These are phyloP conservation scores for Torulaspora indica DNA, from an alignment of 805 yeast genomes.

Conservation along the genomic window DNA sequence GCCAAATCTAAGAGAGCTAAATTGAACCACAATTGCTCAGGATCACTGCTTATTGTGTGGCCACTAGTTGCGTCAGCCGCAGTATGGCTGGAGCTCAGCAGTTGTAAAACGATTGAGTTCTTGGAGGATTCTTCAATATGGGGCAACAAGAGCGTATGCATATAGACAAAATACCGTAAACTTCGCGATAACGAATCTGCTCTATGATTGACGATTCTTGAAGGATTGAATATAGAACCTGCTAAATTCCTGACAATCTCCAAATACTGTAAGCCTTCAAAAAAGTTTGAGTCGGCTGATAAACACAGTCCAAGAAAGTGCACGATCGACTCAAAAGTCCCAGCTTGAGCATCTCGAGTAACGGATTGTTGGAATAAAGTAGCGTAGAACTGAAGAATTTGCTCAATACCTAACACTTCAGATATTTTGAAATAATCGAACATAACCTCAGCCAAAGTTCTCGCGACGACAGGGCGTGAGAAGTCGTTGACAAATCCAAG, in stretches of 20 bases:
- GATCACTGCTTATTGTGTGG: conserved; percentile 7
- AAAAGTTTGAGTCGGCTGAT: conserved; percentile 26
- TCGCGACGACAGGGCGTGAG: conserved; percentile 32
- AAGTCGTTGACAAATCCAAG: conserved; percentile 31
- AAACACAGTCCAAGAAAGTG: conserved; percentile 35
- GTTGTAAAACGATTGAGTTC: conserved; percentile 29
- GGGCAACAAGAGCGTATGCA: conserved; percentile 25
- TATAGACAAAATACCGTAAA: conserved; percentile 22
- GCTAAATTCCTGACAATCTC: conserved; percentile 25
- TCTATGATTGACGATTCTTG: conserved; percentile 17
- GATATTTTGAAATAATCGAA: conserved; percentile 25
- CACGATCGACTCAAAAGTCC: conserved; percentile 37
- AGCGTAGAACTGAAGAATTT: conserved; percentile 23
- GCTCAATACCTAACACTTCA: conserved; percentile 19
- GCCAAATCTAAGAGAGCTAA: conserved; percentile 25
- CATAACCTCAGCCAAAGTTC: conserved; percentile 36
- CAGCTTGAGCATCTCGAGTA: conserved; percentile 30
- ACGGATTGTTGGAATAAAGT: conserved; percentile 18
- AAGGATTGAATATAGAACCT: conserved; percentile 28
- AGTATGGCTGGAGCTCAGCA: conserved; percentile 12
- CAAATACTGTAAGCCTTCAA: conserved; percentile 29
- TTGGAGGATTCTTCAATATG: conserved; percentile 36
- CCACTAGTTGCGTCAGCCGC: background rate
- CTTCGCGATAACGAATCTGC: conserved; percentile 24
- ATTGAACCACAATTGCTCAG: conserved; percentile 22